These are phyloP conservation scores for Apiospora phragmitis DNA, from an alignment of 2,329 filamentous ascomycete species.

Conservation along the genomic window DNA sequence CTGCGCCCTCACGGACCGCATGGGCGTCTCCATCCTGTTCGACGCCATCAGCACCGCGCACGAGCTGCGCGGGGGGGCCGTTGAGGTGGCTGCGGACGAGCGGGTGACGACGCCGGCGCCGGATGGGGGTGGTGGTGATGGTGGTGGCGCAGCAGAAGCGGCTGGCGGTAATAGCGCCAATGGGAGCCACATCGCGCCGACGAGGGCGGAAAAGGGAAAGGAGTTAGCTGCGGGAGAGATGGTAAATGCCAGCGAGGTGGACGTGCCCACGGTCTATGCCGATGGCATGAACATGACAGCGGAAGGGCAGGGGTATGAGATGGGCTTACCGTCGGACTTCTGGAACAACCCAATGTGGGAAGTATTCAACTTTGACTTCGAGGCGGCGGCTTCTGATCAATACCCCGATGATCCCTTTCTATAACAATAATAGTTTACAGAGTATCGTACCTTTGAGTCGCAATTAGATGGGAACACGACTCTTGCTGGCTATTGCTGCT, in stretches of 20 bases:
- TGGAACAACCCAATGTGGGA: conserved; percentile 30
- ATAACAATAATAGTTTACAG: background rate
- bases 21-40: conserved; percentile 27
- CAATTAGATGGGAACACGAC: background rate
- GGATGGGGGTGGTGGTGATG: background rate
- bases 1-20: conserved; percentile 21
- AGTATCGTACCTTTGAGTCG: background rate
- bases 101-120: background rate
- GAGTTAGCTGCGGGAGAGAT: too few relatives aligned
- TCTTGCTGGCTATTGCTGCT: too few relatives aligned
- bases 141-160: background rate
- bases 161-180: background rate
- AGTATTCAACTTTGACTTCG: conserved; percentile 19
- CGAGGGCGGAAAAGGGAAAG: background rate
- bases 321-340: conserved; percentile 15
- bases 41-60: conserved; percentile 23
- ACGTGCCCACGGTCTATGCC: background rate
- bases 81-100: background rate
- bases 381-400: conserved; percentile 11
- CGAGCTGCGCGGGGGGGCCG: conserved; percentile 18
- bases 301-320: background rate
- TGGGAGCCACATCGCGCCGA: background rate
- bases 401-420: conserved; percentile 13
- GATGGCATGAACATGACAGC: conserved; percentile 12
- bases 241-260: background rate